Conservation (phyloP, 352 stramenopile genomes). For the Phytopythium montanum region DNA sequence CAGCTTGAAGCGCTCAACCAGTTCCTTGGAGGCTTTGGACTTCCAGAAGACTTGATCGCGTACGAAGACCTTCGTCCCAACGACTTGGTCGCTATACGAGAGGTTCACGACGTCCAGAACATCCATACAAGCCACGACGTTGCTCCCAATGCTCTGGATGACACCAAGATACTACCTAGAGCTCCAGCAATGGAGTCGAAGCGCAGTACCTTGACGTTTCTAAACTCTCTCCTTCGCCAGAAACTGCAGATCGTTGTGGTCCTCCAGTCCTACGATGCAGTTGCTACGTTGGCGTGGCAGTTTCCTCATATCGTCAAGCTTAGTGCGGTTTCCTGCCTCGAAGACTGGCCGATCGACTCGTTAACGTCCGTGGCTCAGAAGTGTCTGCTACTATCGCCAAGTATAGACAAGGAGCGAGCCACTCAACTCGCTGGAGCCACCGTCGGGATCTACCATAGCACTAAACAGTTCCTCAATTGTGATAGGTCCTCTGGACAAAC, state of each 20-base stretch:
- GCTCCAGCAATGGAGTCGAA: background rate
- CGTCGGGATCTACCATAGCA: conserved; percentile 37
- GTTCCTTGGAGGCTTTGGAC: conserved; percentile 36
- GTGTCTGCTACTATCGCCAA: conserved; percentile 14
- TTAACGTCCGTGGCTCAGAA: conserved; percentile 46
- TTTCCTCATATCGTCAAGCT: conserved; percentile 40
- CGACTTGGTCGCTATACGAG: conserved; percentile 30
- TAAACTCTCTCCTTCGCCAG: conserved; percentile 32
- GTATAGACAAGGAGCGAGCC: conserved; percentile 21
- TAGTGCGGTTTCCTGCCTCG: conserved; percentile 36
- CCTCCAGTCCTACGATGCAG: conserved; percentile 12
- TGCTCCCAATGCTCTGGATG: background rate
- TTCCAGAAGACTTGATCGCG: conserved; percentile 36
- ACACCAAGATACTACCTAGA: background rate
- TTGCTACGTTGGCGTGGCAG: conserved; percentile 26
- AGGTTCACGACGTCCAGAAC: conserved; percentile 20
- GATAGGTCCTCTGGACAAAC: background rate
- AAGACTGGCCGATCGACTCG: conserved; percentile 38
- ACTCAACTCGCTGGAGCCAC: conserved; percentile 35
- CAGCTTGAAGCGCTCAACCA: conserved; percentile 33
- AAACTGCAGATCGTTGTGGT: conserved; percentile 58
- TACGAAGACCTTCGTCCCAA: conserved; percentile 54
- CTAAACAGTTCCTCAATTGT: conserved; percentile 10
- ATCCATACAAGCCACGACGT: background rate
- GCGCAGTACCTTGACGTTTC: conserved; percentile 26